phyloP scores from a whole-genome alignment of 2,329 filamentous ascomycete genomes.

The Cadophora luteo-olivacea region DNA sequence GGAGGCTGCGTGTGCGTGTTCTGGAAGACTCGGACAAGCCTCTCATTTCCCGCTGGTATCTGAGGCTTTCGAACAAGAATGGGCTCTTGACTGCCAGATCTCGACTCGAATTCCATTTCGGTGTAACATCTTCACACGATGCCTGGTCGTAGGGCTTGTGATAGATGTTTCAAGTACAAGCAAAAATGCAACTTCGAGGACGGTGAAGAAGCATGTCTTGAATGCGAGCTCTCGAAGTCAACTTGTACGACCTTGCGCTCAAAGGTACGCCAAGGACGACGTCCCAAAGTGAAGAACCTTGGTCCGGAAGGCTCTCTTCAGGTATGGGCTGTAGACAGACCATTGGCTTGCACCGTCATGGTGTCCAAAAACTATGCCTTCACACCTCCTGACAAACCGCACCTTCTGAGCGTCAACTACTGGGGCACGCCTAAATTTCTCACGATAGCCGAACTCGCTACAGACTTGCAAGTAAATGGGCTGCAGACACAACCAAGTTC shows the following conservation, averaged over 20 bases:
- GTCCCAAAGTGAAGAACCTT: constrained; percentile 5
- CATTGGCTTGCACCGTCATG: not conserved
- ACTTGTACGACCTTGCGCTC: not conserved
- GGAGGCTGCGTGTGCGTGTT: not conserved
- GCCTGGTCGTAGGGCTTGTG: constrained; percentile 9
- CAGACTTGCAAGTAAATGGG: not conserved
- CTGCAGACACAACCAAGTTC: not conserved
- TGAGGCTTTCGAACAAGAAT: not conserved
- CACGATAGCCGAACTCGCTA: constrained; percentile 9
- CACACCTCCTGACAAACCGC: not conserved
- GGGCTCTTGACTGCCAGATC: not conserved
- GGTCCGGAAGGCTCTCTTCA: constrained; percentile 6
- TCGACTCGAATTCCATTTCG: not conserved
- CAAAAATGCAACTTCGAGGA: constrained; percentile 5
- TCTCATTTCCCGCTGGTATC: too few relatives aligned
- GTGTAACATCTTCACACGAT: not conserved
- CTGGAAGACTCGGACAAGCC: not conserved
- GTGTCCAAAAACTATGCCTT: not conserved
- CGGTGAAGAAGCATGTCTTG: constrained; percentile 8
- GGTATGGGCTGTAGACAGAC: not conserved
- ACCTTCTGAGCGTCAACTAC: not conserved
- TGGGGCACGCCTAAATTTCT: constrained; percentile 1
- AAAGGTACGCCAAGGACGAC: constrained; percentile 1
- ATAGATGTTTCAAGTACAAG: constrained; percentile 15
- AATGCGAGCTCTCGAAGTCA: constrained; percentile 7